Evolutionary conservation across 495 filamentous ascomycete genomes (phyloP), one percentile per base, ranked within the genome.

Genomic region (Podospora pseudoanserina): DNA sequence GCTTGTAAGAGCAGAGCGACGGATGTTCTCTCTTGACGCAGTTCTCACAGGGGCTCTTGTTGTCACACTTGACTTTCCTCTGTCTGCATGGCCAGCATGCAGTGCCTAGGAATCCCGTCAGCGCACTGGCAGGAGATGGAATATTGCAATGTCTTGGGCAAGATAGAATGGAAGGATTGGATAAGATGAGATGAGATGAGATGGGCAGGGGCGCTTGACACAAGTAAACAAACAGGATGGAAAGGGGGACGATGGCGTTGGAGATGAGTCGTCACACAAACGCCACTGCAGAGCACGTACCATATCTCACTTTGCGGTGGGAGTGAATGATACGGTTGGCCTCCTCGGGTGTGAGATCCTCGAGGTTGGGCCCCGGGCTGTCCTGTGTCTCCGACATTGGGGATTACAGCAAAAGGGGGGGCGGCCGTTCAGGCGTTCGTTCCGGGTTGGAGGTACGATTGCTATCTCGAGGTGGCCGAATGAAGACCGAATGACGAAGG

Each of bases 81-180:
- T 89, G 87, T 69, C 90, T 82, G 76, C 89, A 91, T 32, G 89
- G 89, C 80, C 89, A 92, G 76, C 89, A 92, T 49, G 89, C 89
- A 62, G 84, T 86, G 30, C 84, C 84, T 86, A 69, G 28, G 1
- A 16, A 49, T 13, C 39, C 13, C 16, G 61, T 65, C 26, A 23
- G 64, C 28, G 32, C 11, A 27, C 26, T 15, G 55, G 23, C 23
- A 23, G 23, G 23, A 23, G 23, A 1, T 23, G 23, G 23, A 23
- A 2, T 23, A 23, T 23, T 23, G 23, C 23, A 23, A 23, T 23
- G 23, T 23, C 23, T 23, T 23, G 23, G 23, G 1, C 23, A 23
- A 23, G 23, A 0, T 1, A 23, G 1, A 23, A 1, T 30, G 20
- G 16, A 0, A 28, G 20, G 26, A 27, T 23, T 28, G 5, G 27